Percentiles rank a stretch among this genome's conserved stretches.
phyloP scores from a whole-genome alignment of 306 rosid genomes.

The Ammopiptanthus mongolicus region DNA sequence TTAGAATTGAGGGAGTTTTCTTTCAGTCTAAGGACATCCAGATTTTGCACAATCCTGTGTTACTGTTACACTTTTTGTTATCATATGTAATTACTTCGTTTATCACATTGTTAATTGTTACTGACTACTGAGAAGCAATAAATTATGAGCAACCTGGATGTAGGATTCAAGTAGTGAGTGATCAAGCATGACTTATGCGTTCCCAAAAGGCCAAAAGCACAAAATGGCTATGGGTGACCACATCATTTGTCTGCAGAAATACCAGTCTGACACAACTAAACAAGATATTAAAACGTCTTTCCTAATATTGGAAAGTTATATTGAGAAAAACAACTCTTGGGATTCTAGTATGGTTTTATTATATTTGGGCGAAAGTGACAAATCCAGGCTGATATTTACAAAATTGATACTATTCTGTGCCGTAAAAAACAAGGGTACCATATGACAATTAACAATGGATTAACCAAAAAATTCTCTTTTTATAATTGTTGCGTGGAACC shows the following conservation, averaged over 20 bases:
- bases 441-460: no score
- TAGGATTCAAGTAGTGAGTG: not conserved
- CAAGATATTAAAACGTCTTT: not conserved
- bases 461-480: no score
- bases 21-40: slow-evolving; percentile 14
- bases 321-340: not conserved
- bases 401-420: no score
- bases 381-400: not conserved
- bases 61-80: not conserved
- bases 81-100: not conserved
- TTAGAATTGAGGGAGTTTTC: slow-evolving; percentile 6
- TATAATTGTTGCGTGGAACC: no score
- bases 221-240: not conserved
- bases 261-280: not conserved
- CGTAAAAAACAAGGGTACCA: no score
- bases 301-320: not conserved
- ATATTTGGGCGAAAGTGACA: not conserved
- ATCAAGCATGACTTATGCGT: not conserved
- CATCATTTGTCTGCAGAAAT: not conserved
- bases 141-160: not conserved
- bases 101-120: not conserved
- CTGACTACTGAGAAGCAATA: not conserved
- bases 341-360: not conserved
- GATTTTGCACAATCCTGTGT: not conserved
- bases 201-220: not conserved